Base-by-base conservation (phyloP, 2,329 filamentous ascomycete genomes). In the Alternaria tenuissima region DNA sequence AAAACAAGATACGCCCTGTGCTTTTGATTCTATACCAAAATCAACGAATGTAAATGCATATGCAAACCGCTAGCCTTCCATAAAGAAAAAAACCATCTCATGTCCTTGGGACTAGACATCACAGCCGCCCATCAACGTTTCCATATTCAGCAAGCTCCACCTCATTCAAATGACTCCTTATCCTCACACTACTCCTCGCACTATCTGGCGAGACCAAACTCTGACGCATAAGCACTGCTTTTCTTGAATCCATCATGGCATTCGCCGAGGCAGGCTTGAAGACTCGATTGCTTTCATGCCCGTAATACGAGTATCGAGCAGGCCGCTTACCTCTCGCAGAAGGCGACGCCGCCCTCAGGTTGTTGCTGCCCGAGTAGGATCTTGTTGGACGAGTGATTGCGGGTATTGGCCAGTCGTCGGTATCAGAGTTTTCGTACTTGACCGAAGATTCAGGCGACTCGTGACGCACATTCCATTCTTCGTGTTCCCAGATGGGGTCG, bases 111-210 rank as follows among this genome's bases (percentile, higher is more conserved):
- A 20, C 14, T 16, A 14, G 8, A 3, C 12, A 14, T 58, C 32
- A 58, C 2, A 58, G 12, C 4, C 49, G 20, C 7, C 42, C 65
- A 68, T 71, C 69, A 8, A 70, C 61, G 62, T 65, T 65, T 5
- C 62, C 70, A 60, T 76, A 74, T 52, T 75, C 70, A 4, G 66
- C 70, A 59, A 69, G 22, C 56, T 72, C 65, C 54, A 76, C 59
- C 56, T 74, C 71, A 57, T 73, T 67, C 43, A 76, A 54, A 65
- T 73, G 66, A 52, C 72, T 76, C 49, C 63, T 67, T 22, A 69
- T 52, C 34, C 73, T 63, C 8, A 71, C 48, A 59, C 74, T 76
- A 55, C 71, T 75, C 48, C 67, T 65, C 36, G 61, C 60, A 60
- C 74, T 77, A 8, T 68, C 67, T 1, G 63, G 59, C 6, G 55